Evolutionary conservation across 2,329 filamentous ascomycete species (phyloP), one percentile per base, ranked within the genome.

Genomic region (Colletotrichum tanaceti): DNA sequence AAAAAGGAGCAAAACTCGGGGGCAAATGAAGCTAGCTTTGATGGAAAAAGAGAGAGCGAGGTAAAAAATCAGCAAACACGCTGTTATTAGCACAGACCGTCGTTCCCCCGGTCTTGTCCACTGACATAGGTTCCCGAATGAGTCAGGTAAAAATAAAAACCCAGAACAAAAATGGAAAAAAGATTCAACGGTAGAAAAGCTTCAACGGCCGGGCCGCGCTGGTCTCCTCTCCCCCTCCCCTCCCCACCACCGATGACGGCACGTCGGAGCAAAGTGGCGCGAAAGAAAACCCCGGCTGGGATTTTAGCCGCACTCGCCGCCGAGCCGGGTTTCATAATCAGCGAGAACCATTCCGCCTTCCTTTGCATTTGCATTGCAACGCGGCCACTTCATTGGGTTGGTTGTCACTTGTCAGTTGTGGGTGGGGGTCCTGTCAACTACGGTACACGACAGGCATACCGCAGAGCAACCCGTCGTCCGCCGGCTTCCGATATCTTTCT

Each of bases 231-330:
- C 7, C n/a, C n/a, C n/a, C n/a, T n/a, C 28, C 28, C 28, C 28
- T 32, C 28, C 28, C 28, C 14, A 14, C 24, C 22, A n/a, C 49
- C 54, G 55, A 68, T 65, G 65, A 65, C 62, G 62, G 65, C 62
- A 65, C 47, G 38, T 65, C 62, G 62, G 62, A 43, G 62, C 38
- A 49, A 66, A 66, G 58, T 66, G 43, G 50, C 63, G 62, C 50
- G 62, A 69, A 32, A 32, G 4, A 9, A 32, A 32, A 14, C 57
- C 43, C 62, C 47, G 50, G 41, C 47, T 46, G 55, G 62, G 44
- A 50, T 38, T 32, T 32, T 61, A 52, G 49, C 50, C 55, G 62
- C 49, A 38, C 13, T 35, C 32, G 59, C 65, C 41, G 58, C 59
- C 38, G 43, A 38, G 22, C 5, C 41, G 60, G 60, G 54, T 68